Evolutionary conservation across 2,329 filamentous ascomycete genomes (phyloP).

Genomic region (Colletotrichum caudatum): DNA sequence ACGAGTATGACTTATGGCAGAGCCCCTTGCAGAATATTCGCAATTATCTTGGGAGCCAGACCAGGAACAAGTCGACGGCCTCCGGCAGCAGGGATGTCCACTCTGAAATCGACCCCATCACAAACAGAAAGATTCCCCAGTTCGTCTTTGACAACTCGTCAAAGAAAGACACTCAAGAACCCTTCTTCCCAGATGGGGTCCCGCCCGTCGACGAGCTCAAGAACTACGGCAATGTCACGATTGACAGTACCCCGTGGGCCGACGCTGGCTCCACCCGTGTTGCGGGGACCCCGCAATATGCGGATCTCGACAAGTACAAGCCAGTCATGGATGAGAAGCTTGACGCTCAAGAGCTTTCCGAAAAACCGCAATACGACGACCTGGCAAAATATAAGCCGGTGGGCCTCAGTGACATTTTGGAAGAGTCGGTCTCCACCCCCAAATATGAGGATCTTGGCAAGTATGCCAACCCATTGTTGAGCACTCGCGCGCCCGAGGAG

Average conservation of each 20-base stretch:
- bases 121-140: constrained; percentile 63
- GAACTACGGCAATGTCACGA: constrained; percentile 50
- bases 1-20: constrained; percentile 48
- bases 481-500: constrained; percentile 43
- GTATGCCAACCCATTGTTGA: constrained; percentile 46
- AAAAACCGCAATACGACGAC: constrained; percentile 54
- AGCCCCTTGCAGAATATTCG: constrained; percentile 51
- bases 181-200: constrained; percentile 51
- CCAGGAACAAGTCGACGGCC: constrained; percentile 18
- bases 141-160: constrained; percentile 28
- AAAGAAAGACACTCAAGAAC: constrained; percentile 38
- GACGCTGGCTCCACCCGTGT: constrained; percentile 37
- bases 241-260: constrained; percentile 47
- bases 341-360: constrained; percentile 42
- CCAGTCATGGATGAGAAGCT: constrained; percentile 49
- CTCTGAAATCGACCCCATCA: constrained; percentile 69
- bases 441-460: constrained; percentile 53
- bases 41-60: constrained; percentile 47
- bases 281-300: constrained; percentile 36
- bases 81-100: constrained; percentile 44
- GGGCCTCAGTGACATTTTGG: constrained; percentile 29
- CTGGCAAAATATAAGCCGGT: constrained; percentile 55
- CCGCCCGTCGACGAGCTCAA: constrained; percentile 52
- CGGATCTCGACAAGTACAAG: constrained; percentile 53
- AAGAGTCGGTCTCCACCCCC: constrained; percentile 9